Conservation (phyloP, 768 basidiomycete genomes). For the Lyophyllum atratum region DNA sequence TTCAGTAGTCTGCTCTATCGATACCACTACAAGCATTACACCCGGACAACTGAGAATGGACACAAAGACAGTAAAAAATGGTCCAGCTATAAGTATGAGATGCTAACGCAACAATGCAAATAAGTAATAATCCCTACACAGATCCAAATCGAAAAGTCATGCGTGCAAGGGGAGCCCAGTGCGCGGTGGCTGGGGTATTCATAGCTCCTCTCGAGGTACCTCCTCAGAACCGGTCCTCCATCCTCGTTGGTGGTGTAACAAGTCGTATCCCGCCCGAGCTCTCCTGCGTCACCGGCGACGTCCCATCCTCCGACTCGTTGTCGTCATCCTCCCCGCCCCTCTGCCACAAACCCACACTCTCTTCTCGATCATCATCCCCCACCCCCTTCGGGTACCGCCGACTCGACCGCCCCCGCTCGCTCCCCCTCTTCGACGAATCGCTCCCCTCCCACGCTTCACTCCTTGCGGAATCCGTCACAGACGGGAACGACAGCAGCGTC, state of each 20-base stretch:
- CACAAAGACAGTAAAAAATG: conserved; percentile 3
- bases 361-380: conserved; percentile 59
- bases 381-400: conserved; percentile 51
- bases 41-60: conserved; percentile 1
- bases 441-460: conserved; percentile 43
- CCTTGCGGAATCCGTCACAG: conserved; percentile 51
- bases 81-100: conserved; percentile 13
- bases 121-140: conserved; percentile 6
- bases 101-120: conserved; percentile 1
- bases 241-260: conserved; percentile 11
- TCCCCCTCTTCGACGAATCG: conserved; percentile 25
- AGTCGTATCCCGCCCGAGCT: conserved; percentile 16
- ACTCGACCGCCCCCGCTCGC: conserved; percentile 36
- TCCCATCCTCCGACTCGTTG: conserved; percentile 19
- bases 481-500: conserved; percentile 50
- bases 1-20: conserved; percentile 8
- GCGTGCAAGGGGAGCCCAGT: background rate
- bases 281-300: conserved; percentile 10
- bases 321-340: conserved; percentile 24
- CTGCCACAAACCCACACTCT: conserved; percentile 58
- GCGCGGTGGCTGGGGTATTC: background rate
- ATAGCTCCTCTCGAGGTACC: background rate
- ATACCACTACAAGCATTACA: conserved; percentile 9
- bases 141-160: background rate
- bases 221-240: conserved; percentile 13